Conservation (phyloP, 106 monocot genomes). For the Triglochin maritima region DNA sequence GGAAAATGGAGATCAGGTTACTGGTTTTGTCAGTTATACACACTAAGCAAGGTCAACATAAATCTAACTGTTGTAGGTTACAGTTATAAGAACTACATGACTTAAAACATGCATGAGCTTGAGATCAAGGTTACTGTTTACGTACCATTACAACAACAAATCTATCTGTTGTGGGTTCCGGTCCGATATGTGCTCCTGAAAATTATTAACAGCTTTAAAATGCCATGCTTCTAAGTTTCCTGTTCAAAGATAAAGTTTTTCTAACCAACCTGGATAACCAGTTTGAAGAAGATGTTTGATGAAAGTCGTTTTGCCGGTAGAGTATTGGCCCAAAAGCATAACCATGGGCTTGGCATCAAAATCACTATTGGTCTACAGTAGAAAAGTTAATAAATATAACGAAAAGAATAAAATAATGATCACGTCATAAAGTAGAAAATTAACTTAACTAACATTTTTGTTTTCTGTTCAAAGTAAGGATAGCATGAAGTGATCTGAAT, state of each 20-base stretch:
- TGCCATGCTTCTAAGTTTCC: no score
- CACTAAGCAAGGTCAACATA: no score
- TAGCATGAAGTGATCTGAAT: no score
- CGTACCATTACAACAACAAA: conserved; percentile 95
- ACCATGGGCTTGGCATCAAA: conserved; percentile 99
- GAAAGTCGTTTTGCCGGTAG: conserved; percentile 97
- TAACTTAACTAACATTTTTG: background rate
- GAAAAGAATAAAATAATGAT: background rate
- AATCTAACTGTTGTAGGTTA: no score
- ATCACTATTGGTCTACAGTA: conserved; percentile 81
- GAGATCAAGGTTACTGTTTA: background rate
- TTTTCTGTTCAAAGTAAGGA: no score
- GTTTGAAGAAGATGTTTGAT: conserved; percentile 75
- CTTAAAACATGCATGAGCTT: no score
- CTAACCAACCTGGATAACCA: conserved; percentile 64
- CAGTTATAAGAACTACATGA: no score
- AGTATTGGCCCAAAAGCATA: conserved; percentile 96
- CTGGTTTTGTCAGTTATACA: no score
- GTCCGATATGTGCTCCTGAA: conserved; percentile 95
- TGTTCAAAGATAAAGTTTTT: background rate
- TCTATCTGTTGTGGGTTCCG: conserved; percentile 95
- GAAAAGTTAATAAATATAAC: background rate
- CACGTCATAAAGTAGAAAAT: background rate
- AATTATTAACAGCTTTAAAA: background rate
- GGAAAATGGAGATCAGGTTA: no score